A percentile compares a stretch with the other conserved stretches of the same genome.
Evolutionary conservation across 768 basidiomycete species (phyloP).

Genomic region (Hypsizygus marmoreus): DNA sequence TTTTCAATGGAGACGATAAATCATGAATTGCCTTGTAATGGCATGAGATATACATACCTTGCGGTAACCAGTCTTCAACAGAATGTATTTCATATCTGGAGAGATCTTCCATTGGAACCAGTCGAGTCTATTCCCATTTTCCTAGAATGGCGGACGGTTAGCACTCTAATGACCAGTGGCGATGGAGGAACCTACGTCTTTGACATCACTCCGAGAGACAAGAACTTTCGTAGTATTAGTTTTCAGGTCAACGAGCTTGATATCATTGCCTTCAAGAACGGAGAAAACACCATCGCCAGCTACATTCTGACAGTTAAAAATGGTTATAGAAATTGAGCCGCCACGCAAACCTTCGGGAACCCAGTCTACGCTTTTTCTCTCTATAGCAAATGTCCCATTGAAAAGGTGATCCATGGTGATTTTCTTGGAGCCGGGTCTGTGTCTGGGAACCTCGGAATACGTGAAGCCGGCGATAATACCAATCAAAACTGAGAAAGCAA

Average conservation of each 20-base stretch:
- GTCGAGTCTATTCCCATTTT: constrained; percentile 48
- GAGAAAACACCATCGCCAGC: constrained; percentile 96
- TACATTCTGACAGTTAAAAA: constrained; percentile 28
- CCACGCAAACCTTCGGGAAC: constrained; percentile 88
- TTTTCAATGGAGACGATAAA: constrained; percentile 25
- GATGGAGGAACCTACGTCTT: constrained; percentile 57
- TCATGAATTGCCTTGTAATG: neutral
- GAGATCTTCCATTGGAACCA: constrained; percentile 81
- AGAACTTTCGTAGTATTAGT: constrained; percentile 67
- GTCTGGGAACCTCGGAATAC: constrained; percentile 61
- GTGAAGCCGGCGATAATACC: constrained; percentile 77
- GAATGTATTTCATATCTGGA: constrained; percentile 86
- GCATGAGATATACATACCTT: constrained; percentile 52
- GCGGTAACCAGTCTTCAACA: constrained; percentile 71
- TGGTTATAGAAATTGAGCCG: too few relatives aligned
- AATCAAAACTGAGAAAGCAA: constrained; percentile 64
- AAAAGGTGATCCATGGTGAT: constrained; percentile 90
- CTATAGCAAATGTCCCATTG: constrained; percentile 80
- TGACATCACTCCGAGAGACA: constrained; percentile 58
- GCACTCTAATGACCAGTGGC: too few relatives aligned
- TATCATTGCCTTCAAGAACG: constrained; percentile 55
- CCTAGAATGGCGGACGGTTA: constrained; percentile 43
- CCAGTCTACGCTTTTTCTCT: constrained; percentile 66
- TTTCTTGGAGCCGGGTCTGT: constrained; percentile 56
- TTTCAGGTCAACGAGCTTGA: constrained; percentile 82